Evolutionary conservation across 495 filamentous ascomycete species (phyloP).

Genomic region (Neurospora tetraspora): DNA sequence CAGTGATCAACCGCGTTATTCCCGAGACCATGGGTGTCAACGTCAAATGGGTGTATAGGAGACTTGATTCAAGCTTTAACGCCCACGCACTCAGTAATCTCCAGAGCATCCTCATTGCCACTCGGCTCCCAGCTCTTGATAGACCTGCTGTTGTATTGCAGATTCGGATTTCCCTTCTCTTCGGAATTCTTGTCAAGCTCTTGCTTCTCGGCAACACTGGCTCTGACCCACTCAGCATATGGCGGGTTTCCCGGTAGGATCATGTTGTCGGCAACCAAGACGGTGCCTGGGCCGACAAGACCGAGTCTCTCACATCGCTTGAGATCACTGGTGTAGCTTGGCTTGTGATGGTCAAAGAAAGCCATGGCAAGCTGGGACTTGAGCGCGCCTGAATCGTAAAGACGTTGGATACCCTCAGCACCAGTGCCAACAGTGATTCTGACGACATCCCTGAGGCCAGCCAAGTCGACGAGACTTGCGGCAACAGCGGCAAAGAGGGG

Average conservation of each 20-base stretch:
- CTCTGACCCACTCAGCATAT: conserved; percentile 57
- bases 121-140: conserved; percentile 58
- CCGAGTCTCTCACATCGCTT: conserved; percentile 62
- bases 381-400: conserved; percentile 42
- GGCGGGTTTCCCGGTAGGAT: conserved; percentile 65
- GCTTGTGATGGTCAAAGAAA: conserved; percentile 71
- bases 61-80: conserved; percentile 6
- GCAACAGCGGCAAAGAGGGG: conserved; percentile 58
- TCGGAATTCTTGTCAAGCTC: conserved; percentile 24
- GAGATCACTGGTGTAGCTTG: conserved; percentile 57
- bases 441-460: conserved; percentile 56
- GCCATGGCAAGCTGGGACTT: conserved; percentile 48
- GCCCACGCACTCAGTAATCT: conserved; percentile 56
- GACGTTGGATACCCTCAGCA: conserved; percentile 45
- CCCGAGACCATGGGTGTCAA: too few species aligned
- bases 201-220: conserved; percentile 40
- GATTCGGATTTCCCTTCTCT: conserved; percentile 54
- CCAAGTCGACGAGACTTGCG: conserved; percentile 51
- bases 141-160: conserved; percentile 58
- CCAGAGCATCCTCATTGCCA: conserved; percentile 57
- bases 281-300: conserved; percentile 48
- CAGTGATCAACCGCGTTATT: neutral
- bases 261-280: conserved; percentile 66
- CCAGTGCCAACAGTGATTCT: conserved; percentile 57
- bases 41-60: neutral